Percentiles rank a stretch among this genome's conserved stretches.
These are phyloP conservation scores for Russula emetica DNA, from an alignment of 768 basidiomycete species.

Conservation along the genomic window DNA sequence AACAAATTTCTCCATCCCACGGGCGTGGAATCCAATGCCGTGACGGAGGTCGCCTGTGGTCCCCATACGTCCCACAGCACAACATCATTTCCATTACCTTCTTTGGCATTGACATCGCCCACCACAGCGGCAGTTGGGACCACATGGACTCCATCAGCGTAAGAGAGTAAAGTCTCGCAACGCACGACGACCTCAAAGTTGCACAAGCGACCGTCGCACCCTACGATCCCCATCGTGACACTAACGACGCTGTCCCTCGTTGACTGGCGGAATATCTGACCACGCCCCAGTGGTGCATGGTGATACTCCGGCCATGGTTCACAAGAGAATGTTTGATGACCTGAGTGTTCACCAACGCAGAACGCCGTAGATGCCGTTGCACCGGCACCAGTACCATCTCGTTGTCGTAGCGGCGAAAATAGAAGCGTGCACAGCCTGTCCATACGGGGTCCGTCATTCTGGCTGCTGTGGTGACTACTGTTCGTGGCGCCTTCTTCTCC, in stretches of 20 bases:
- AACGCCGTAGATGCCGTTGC: not conserved
- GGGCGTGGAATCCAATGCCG: not conserved
- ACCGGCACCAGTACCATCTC: not conserved
- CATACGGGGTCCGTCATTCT: not conserved
- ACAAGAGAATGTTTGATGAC: not conserved
- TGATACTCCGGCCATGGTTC: not conserved
- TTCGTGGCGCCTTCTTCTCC: not conserved
- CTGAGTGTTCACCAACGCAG: not conserved
- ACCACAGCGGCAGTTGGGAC: too few species aligned
- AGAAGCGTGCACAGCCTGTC: slow-evolving; percentile 1
- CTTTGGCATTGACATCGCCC: too few species aligned
- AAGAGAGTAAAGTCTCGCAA: not conserved
- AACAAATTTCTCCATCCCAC: not conserved
- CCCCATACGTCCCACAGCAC: slow-evolving; percentile 10
- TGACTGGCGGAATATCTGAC: not conserved
- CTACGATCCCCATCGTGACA: not conserved
- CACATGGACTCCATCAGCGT: not conserved
- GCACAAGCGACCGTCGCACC: not conserved
- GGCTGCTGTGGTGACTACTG: not conserved
- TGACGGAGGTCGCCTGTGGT: not conserved
- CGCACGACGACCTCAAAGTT: slow-evolving; percentile 1
- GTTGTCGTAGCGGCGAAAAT: not conserved
- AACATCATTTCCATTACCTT: too few species aligned
- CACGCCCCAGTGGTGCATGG: not conserved
- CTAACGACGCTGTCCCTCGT: not conserved